A percentile compares a stretch with the other conserved stretches of the same genome.
These are phyloP conservation scores for Magnolia changhungtana DNA, from an alignment of 164 flowering plant species.

Conservation along the genomic window DNA sequence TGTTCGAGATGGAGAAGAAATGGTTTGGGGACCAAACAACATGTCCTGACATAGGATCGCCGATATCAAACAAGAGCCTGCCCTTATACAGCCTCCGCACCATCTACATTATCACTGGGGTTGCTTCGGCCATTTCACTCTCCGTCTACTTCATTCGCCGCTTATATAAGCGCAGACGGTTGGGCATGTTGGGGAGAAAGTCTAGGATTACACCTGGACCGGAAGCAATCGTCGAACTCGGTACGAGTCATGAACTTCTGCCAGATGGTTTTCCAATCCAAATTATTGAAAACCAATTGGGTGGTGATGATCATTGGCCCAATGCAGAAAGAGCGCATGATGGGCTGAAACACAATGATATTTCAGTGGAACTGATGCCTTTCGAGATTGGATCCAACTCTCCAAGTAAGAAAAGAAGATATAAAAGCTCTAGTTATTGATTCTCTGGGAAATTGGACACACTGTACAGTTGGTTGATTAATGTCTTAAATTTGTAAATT, in stretches of 20 bases:
- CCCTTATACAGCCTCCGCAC: constrained; percentile 6
- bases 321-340: not conserved
- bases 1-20: constrained; percentile 2
- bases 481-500: too few species aligned
- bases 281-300: not conserved
- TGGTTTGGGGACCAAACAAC: constrained; percentile 12
- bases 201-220: not conserved
- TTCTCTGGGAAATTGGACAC: not conserved
- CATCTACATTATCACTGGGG: constrained; percentile 11
- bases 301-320: not conserved
- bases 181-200: not conserved
- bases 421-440: not conserved
- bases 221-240: not conserved
- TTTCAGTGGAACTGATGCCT: not conserved
- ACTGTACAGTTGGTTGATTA: too few species aligned
- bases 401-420: not conserved
- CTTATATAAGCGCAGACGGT: too few species aligned
- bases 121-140: constrained; percentile 9
- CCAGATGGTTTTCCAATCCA: not conserved
- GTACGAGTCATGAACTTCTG: not conserved
- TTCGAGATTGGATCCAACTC: not conserved
- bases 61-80: not conserved
- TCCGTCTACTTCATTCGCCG: not conserved
- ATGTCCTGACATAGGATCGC: not conserved
- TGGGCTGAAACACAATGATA: not conserved